Evolutionary conservation across 371 early-diverging fungal genomes (phyloP).

Genomic region (Mortierella sp.): DNA sequence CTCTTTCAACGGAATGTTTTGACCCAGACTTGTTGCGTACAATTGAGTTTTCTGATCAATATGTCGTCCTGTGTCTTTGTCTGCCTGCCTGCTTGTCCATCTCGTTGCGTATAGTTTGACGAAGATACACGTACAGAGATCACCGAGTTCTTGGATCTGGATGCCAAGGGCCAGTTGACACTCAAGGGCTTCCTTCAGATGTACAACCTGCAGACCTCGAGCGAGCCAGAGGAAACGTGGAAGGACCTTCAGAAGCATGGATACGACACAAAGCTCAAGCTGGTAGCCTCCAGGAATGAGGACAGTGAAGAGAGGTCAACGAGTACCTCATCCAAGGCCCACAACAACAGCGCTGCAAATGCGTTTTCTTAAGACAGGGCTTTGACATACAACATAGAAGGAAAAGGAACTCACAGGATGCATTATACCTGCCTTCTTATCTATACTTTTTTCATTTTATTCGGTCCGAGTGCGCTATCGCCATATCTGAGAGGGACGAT

Average conservation of each 20-base stretch:
- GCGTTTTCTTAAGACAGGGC: too few species aligned
- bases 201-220: conserved; percentile 76
- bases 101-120: conserved; percentile 70
- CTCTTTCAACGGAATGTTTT: too few species aligned
- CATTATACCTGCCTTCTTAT: neutral
- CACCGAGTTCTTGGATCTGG: conserved; percentile 67
- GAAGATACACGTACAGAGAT: conserved; percentile 74
- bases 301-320: conserved; percentile 28
- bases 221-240: conserved; percentile 79
- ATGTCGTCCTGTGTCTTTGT: too few species aligned
- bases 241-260: conserved; percentile 77
- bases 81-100: conserved; percentile 1
- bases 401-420: too few species aligned
- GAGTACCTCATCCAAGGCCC: too few species aligned
- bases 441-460: neutral
- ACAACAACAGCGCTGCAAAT: too few species aligned
- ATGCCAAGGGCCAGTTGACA: conserved; percentile 65
- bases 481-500: conserved; percentile 13
- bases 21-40: neutral
- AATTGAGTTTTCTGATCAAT: neutral
- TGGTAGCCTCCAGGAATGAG: conserved; percentile 46
- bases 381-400: too few species aligned
- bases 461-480: neutral
- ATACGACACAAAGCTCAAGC: conserved; percentile 60
- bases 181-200: conserved; percentile 77